Base-by-base conservation (phyloP, 257 asterid species). In the Capsicum rhomboideum region DNA sequence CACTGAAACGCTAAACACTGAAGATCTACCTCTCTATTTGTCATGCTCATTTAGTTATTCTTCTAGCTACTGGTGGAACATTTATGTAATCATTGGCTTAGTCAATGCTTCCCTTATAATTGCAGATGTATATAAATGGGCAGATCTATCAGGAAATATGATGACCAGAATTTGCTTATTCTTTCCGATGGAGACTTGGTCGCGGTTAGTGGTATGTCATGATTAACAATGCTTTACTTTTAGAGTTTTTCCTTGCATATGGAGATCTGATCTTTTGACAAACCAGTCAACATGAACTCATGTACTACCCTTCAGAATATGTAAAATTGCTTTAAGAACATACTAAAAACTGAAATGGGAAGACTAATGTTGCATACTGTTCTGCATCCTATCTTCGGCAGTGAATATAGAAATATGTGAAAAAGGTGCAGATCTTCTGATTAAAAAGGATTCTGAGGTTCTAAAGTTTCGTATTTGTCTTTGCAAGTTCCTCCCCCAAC, bases 41-140 rank as follows among this genome's bases (percentile, higher is more conserved):
- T 8, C 81, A 49, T 75, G 81, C 61, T 75, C 61, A 75, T 49
- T 75, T 26, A 14, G 44, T 26, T 26, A 50, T 49, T 75, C 26
- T 42, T 4, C 10, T 49, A 49, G 44, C 44, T 50, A 49, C 16
- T 0, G 61, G 23, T 75, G 44, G 61, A 49, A 16, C 61, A 75
- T 75, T 50, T 75, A 74, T 46, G 63, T 49, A 16, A 4, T 71
- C 79, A 71, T n/a, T 40, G n/a, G 34, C 17, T 49, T 49, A 49
- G 26, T 26, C 40, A 75, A 14, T 8, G 5, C 63, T 49, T 75
- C 81, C 26, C 44, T 52, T 84, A 55, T 49, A 17, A 59, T 84
- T 91, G 92, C 97, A 96, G 99, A 93, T 90, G 97, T 96, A 83
- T 94, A 94, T 89, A 90, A 84, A 83, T 93, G 98, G 98, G 92